Percentiles rank a stretch among this genome's conserved stretches.
Evolutionary conservation across 805 yeast species (phyloP).

Genomic region (Kodamaea neixiangensis): DNA sequence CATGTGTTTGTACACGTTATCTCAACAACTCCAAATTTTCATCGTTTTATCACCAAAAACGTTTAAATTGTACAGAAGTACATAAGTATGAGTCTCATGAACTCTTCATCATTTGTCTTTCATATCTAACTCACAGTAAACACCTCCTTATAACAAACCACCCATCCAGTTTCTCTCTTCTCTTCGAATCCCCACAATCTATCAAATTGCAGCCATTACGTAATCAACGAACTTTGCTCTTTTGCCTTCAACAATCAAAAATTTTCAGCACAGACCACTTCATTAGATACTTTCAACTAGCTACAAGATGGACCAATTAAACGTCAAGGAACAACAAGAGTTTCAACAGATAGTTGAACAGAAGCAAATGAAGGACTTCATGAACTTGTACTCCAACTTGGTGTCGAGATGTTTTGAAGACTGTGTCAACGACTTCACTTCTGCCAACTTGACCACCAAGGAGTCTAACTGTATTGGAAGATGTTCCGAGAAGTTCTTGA

Average conservation of each 20-base stretch:
- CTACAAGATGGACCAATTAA: constrained; percentile 80
- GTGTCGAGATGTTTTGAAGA: constrained; percentile 97
- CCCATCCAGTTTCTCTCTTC: not conserved
- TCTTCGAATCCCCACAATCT: not conserved
- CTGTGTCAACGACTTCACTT: constrained; percentile 98
- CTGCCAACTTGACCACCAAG: constrained; percentile 78
- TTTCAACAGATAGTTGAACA: constrained; percentile 94
- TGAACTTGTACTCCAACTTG: constrained; percentile 91
- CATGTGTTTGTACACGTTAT: too few species aligned
- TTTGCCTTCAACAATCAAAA: constrained; percentile 11
- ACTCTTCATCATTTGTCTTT: too few species aligned
- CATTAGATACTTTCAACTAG: constrained; percentile 1
- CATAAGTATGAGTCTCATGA: too few species aligned
- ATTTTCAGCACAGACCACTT: constrained; percentile 6
- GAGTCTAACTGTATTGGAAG: constrained; percentile 85
- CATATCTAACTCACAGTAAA: not conserved
- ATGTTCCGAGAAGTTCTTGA: constrained; percentile 96
- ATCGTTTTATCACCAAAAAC: too few species aligned
- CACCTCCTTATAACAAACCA: not conserved
- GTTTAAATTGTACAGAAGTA: too few species aligned
- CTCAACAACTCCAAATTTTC: too few species aligned
- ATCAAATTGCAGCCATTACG: constrained; percentile 2
- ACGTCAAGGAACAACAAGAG: constrained; percentile 94
- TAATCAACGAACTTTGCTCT: constrained; percentile 1
- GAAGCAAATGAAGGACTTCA: constrained; percentile 98